Evolutionary conservation across 164 flowering plant species (phyloP), one percentile per base, ranked within the genome.

Genomic region (Berberis thunbergii): DNA sequence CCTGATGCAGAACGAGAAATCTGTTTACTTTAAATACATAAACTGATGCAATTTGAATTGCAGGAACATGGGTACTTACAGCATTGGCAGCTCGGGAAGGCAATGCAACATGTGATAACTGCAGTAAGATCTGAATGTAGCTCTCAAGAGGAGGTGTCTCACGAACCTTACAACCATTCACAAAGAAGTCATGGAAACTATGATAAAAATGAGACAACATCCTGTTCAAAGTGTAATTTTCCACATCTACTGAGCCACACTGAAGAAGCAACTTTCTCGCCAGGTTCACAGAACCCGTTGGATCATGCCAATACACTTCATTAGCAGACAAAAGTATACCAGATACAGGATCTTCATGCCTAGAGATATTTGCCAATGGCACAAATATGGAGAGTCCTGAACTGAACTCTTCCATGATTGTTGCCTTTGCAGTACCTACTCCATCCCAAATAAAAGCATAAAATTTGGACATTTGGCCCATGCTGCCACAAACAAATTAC

Each of bases 261-360:
- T 69, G 69, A 49, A 68, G 66, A 73, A 60, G 43, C 12, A 69
- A 46, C 57, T 73, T 64, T 72, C 73, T 75, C 43, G 74, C 72
- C 57, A 54, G 71, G 53, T 81, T 79, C 67, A 83, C 55, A 60
- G 76, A 73, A 62, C 88, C 90, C 75, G 89, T 83, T 12, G 77
- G 73, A 72, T 91, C 97, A 60, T 84, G 79, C 99, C 99, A 94
- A 70, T 71, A 89, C 5, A 89, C 88, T 65, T 91, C 89, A 43
- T 72, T 71, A 49, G 80, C 68, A 66, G 89, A 76, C 64, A 86
- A 73, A 70, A 94, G 73, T 39, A 60, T 61, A 68, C 99, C 99
- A 72, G 80, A 41, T 26, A 87, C 83, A 67, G 75, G 68, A 69
- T 83, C 93, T 26, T 78, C 86, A 58, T 70, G 79, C 69, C 69